A percentile compares a stretch with the other conserved stretches of the same genome.
Evolutionary conservation across 371 early-diverging fungal genomes (phyloP).

Genomic region (Mucor indicus): DNA sequence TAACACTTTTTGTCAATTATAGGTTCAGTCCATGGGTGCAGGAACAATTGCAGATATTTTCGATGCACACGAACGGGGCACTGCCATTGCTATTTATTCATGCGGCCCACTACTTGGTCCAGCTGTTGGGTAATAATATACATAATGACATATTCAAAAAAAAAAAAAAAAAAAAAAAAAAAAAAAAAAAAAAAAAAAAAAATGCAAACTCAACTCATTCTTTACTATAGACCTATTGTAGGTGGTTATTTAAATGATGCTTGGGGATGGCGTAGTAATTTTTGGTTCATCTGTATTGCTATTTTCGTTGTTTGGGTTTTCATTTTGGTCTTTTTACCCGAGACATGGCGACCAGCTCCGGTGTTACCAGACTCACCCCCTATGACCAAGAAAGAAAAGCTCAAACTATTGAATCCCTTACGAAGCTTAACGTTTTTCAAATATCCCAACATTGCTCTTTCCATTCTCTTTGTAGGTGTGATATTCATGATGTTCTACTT

Average conservation of each 20-base stretch:
- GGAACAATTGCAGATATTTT: conserved; percentile 46
- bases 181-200: too few species aligned
- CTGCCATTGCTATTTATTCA: conserved; percentile 34
- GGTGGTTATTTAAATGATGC: conserved; percentile 45
- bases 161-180: too few species aligned
- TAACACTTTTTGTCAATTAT: too few species aligned
- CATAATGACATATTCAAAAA: too few species aligned
- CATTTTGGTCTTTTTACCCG: conserved; percentile 41
- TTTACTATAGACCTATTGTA: conserved; percentile 41
- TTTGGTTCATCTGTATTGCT: conserved; percentile 34
- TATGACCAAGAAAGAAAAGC: too few species aligned
- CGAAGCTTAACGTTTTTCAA: conserved; percentile 22
- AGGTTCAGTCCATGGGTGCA: conserved; percentile 45
- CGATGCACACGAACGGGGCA: conserved; percentile 34
- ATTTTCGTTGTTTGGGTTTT: conserved; percentile 19
- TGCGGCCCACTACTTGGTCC: conserved; percentile 40
- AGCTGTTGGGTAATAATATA: conserved; percentile 28
- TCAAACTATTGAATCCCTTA: conserved; percentile 26
- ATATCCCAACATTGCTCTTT: conserved; percentile 29
- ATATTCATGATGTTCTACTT: conserved; percentile 35
- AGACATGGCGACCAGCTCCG: conserved; percentile 26
- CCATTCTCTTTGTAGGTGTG: conserved; percentile 28
- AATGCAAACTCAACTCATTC: too few species aligned
- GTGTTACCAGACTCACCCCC: too few species aligned
- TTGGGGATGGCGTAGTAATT: conserved; percentile 44